Evolutionary conservation across 1,284 basidiomycete species (phyloP).

Genomic region (Rhodotorula sp.): DNA sequence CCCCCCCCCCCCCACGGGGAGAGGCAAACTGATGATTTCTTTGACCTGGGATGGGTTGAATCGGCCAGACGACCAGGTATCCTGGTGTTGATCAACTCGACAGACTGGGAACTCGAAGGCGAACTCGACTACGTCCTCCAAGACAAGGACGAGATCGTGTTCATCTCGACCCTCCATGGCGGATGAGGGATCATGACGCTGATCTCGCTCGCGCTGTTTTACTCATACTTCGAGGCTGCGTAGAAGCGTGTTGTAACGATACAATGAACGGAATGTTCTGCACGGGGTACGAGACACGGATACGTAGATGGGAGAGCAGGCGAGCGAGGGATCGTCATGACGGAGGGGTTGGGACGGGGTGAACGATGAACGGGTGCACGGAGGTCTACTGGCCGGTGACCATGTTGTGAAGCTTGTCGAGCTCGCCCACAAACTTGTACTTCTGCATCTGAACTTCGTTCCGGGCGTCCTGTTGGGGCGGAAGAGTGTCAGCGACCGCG

Average conservation of each 20-base stretch:
- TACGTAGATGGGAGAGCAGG: too few species aligned
- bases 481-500: too few species aligned
- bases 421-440: constrained; percentile 19
- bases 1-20: too few species aligned
- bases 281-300: too few species aligned
- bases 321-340: too few species aligned
- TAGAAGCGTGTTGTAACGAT: neutral
- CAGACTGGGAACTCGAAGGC: constrained; percentile 97
- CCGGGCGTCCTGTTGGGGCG: constrained; percentile 3
- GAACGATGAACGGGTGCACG: too few species aligned
- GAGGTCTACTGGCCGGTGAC: neutral
- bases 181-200: constrained; percentile 54
- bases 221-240: neutral
- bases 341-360: neutral
- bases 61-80: constrained; percentile 82
- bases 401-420: constrained; percentile 29
- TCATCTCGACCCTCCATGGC: constrained; percentile 94
- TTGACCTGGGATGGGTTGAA: too few species aligned
- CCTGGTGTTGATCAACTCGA: constrained; percentile 90
- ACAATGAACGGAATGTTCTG: neutral
- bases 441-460: constrained; percentile 23
- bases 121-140: constrained; percentile 82
- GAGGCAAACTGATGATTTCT: too few species aligned
- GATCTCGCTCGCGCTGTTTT: too few species aligned
- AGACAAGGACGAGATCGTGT: constrained; percentile 83